Evolutionary conservation across 2,329 filamentous ascomycete genomes (phyloP).

Genomic region (Geosmithia flava): DNA sequence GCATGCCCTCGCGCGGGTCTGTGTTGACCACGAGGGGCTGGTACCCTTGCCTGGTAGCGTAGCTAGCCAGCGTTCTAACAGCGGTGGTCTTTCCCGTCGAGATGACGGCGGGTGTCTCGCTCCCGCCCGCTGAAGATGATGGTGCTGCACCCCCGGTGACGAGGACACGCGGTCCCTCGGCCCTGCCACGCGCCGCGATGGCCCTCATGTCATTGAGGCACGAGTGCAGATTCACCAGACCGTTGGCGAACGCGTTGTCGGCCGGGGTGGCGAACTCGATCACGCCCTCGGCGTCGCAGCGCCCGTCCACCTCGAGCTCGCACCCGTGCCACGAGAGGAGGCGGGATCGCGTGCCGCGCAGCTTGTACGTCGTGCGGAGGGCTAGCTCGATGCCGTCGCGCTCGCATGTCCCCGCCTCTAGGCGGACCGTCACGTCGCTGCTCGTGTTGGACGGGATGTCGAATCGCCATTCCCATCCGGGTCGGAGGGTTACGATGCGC

Average conservation of each 20-base stretch:
- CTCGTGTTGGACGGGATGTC: constrained; percentile 43
- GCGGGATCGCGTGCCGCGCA: constrained; percentile 72
- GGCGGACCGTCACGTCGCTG: constrained; percentile 32
- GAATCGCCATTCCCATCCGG: constrained; percentile 69
- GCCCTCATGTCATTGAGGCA: constrained; percentile 65
- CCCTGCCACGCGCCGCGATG: constrained; percentile 33
- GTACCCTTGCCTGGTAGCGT: constrained; percentile 60
- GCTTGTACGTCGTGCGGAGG: constrained; percentile 64
- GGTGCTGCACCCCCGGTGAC: constrained; percentile 52
- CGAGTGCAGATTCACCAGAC: constrained; percentile 78
- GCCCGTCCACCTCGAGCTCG: constrained; percentile 62
- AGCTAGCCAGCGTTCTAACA: constrained; percentile 63
- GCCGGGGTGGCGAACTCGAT: constrained; percentile 56
- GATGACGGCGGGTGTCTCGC: constrained; percentile 28
- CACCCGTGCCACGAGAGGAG: constrained; percentile 91
- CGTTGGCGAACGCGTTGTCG: constrained; percentile 54
- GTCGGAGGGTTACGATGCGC: constrained; percentile 39
- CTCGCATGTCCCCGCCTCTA: constrained; percentile 75
- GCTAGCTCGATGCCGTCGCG: constrained; percentile 93
- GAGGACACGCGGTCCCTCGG: constrained; percentile 67
- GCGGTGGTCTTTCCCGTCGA: constrained; percentile 76
- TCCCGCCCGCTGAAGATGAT: too few species aligned
- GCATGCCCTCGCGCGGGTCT: constrained; percentile 68
- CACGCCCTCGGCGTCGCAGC: constrained; percentile 37
- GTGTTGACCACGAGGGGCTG: constrained; percentile 78